Conservation (phyloP, 2,329 filamentous ascomycete genomes). For the Neophaeococcomyces aloes region DNA sequence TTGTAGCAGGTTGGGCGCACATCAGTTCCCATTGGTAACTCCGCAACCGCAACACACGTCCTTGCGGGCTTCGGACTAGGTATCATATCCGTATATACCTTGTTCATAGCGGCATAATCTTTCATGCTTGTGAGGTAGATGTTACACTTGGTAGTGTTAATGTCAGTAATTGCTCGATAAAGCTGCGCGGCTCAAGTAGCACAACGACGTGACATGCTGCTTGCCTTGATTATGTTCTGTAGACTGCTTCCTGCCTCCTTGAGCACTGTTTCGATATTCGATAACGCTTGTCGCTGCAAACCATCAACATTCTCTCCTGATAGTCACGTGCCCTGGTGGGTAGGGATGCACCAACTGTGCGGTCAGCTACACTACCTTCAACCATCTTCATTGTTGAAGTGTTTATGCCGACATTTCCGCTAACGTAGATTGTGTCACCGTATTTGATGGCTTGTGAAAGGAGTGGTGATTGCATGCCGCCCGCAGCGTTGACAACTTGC, state of each 20-base stretch:
- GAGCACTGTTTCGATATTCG: slow-evolving; percentile 15
- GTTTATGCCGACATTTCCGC: slow-evolving; percentile 22
- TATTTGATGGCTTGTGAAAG: slow-evolving; percentile 23
- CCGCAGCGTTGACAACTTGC: slow-evolving; percentile 14
- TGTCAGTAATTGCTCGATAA: neutral
- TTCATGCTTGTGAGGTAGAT: slow-evolving; percentile 18
- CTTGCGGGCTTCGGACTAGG: slow-evolving; percentile 20
- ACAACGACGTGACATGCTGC: neutral
- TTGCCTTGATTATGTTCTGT: slow-evolving; percentile 15
- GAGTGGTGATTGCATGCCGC: slow-evolving; percentile 21
- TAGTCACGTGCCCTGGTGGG: no score
- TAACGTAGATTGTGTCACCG: slow-evolving; percentile 23
- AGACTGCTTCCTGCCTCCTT: slow-evolving; percentile 12
- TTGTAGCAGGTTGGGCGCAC: slow-evolving; percentile 5
- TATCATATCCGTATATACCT: slow-evolving; percentile 17
- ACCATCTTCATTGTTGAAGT: slow-evolving; percentile 19
- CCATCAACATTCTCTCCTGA: no score
- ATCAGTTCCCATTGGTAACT: slow-evolving; percentile 21
- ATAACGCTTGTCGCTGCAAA: slow-evolving; percentile 9
- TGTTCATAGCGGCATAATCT: slow-evolving; percentile 16
- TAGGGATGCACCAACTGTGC: slow-evolving; percentile 22
- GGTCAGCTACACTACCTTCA: slow-evolving; percentile 19
- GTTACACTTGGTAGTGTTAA: slow-evolving; percentile 8
- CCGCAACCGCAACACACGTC: slow-evolving; percentile 21
- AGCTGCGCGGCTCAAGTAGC: neutral